Evolutionary conservation across 345 rosid species (phyloP), one percentile per base, ranked within the genome.

Genomic region (Eucalyptus pauciflora): DNA sequence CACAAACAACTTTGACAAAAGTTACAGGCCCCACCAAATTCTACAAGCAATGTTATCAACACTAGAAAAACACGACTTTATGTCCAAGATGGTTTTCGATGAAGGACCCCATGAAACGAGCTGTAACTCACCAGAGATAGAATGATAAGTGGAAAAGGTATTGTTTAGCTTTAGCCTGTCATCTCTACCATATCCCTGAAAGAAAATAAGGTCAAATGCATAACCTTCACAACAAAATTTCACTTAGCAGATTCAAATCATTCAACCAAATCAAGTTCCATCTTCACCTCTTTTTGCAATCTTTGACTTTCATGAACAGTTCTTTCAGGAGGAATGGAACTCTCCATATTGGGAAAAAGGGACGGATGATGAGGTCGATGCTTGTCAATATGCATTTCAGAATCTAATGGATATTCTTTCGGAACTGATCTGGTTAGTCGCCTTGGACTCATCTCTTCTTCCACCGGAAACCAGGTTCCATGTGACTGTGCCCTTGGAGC

Each of bases 381-480:
- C 92, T 94, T 97, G 87, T 96, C 99, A 85, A 94, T 87, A 88
- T 90, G 96, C 89, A 94, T 91, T 88, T 95, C 99, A 89, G 96
- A 89, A 92, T 94, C 97, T 85, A 92, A 86, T 76, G 94, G 94
- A 90, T 92, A 95, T 88, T 97, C 99, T 91, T 95, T 96, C 13
- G 97, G 52, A 89, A 58, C 92, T 86, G 94, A 64, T 91, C 94
- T 95, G 86, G 93, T 94, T 90, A 94, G 90, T 91, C 94, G 95
- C 89, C 94, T 91, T 46, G 97, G 97, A 92, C 92, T 95, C 94
- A 96, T 96, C 93, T 96, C 99, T 91, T 97, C 99, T 93, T 96
- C 99, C 86, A 89, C 91, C 22, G 97, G 92, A 92, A 94, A 95
- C 99, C 99, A 96, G 88, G 94, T 93, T 90, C 95, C 96, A 86